These are phyloP conservation scores for Curvularia sp. DNA, from an alignment of 2,329 filamentous ascomycete species.

Conservation along the genomic window DNA sequence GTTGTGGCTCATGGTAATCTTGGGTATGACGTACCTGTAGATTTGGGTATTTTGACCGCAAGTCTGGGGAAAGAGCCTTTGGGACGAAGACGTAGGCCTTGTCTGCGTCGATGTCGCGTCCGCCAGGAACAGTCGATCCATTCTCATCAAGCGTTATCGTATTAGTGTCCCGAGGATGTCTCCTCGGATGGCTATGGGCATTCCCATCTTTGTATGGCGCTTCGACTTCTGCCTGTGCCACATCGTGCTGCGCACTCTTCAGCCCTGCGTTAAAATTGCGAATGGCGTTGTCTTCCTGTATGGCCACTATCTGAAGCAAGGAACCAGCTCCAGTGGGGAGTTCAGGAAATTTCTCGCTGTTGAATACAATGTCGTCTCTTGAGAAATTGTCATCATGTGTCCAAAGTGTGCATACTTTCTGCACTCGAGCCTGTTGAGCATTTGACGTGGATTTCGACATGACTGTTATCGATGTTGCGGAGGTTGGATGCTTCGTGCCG, in stretches of 20 bases:
- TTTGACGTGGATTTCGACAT: constrained; percentile 44
- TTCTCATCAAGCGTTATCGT: constrained; percentile 50
- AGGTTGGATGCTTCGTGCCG: constrained; percentile 7
- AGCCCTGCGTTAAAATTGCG: constrained; percentile 54
- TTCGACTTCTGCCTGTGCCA: constrained; percentile 39
- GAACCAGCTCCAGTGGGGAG: constrained; percentile 69
- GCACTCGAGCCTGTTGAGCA: constrained; percentile 39
- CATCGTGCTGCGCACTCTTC: constrained; percentile 37
- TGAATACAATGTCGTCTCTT: constrained; percentile 79
- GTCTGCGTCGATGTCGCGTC: constrained; percentile 44
- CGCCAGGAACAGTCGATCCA: constrained; percentile 40
- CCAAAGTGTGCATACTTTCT: constrained; percentile 59
- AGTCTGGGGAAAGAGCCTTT: constrained; percentile 45
- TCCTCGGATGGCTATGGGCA: constrained; percentile 26
- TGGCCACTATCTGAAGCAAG: constrained; percentile 74
- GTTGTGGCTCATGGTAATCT: not conserved
- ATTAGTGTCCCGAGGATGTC: constrained; percentile 39
- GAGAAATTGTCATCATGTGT: constrained; percentile 76
- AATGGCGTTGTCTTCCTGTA: constrained; percentile 59
- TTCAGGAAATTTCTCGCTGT: constrained; percentile 72
- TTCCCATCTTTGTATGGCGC: constrained; percentile 22
- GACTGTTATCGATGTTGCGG: constrained; percentile 4
- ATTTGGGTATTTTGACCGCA: constrained; percentile 50
- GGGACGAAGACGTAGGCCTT: constrained; percentile 51
- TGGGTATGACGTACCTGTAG: constrained; percentile 53